phyloP scores from a whole-genome alignment of 2,329 filamentous ascomycete genomes.

The Aspergillus sp. region DNA sequence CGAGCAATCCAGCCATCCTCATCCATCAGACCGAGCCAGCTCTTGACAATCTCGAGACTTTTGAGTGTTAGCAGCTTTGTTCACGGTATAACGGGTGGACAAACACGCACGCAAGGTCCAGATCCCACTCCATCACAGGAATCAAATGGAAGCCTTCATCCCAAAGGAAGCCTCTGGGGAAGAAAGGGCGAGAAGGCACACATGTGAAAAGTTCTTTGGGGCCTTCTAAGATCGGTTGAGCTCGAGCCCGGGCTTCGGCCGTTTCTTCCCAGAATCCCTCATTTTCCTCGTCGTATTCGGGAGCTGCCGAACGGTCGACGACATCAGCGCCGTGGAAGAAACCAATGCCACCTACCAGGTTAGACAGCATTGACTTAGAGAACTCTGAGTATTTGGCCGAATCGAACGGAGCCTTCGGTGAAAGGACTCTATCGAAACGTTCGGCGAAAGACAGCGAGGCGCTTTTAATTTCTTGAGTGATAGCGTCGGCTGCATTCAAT shows the following conservation, averaged over 20 bases:
- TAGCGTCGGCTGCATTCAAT: slow-evolving; percentile 49
- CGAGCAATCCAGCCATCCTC: slow-evolving; percentile 96
- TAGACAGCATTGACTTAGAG: slow-evolving; percentile 88
- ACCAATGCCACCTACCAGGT: slow-evolving; percentile 87
- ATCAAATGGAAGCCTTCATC: slow-evolving; percentile 96
- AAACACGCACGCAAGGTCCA: slow-evolving; percentile 65
- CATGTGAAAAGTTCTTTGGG: slow-evolving; percentile 87
- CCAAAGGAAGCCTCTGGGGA: slow-evolving; percentile 95
- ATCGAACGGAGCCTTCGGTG: slow-evolving; percentile 72
- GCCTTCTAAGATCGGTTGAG: slow-evolving; percentile 68
- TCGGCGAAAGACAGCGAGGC: slow-evolving; percentile 68
- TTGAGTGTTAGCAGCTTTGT: slow-evolving; percentile 16
- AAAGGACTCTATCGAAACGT: slow-evolving; percentile 70
- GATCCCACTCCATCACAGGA: slow-evolving; percentile 90
- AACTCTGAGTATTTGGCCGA: slow-evolving; percentile 72
- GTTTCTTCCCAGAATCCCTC: slow-evolving; percentile 96
- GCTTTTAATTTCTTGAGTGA: slow-evolving; percentile 67
- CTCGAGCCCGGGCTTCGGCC: slow-evolving; percentile 70
- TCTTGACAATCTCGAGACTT: slow-evolving; percentile 77
- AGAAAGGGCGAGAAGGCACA: slow-evolving; percentile 91
- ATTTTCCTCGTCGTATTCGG: slow-evolving; percentile 90
- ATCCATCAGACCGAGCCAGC: slow-evolving; percentile 95
- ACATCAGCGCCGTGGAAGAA: slow-evolving; percentile 90
- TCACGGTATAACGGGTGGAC: background rate
- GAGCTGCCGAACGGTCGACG: slow-evolving; percentile 86